Conservation (phyloP, 2,329 filamentous ascomycete species). For the Raffaelea ambrosiae region DNA sequence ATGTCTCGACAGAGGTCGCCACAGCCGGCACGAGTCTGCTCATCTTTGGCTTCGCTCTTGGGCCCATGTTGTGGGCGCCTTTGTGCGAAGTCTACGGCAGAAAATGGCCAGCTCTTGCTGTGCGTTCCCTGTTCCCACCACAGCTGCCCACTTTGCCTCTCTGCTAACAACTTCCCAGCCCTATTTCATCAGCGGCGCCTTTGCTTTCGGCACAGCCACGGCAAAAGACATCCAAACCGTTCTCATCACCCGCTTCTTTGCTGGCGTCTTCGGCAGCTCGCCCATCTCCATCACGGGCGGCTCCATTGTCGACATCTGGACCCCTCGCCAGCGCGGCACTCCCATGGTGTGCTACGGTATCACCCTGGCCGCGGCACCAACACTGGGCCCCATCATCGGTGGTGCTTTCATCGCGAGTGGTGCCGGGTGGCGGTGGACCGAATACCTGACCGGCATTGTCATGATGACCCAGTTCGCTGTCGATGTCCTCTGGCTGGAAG, state of each 20-base stretch:
- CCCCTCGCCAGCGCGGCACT: slow-evolving; percentile 49
- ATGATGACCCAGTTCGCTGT: slow-evolving; percentile 44
- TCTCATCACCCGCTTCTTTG: slow-evolving; percentile 56
- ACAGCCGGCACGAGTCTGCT: slow-evolving; percentile 38
- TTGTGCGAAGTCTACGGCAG: slow-evolving; percentile 52
- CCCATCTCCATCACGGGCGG: slow-evolving; percentile 63
- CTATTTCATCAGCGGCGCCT: slow-evolving; percentile 54
- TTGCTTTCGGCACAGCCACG: slow-evolving; percentile 55
- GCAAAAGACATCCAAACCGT: slow-evolving; percentile 59
- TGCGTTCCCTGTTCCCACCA: too few relatives aligned
- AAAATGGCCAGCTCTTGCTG: slow-evolving; percentile 41
- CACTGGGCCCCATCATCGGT: slow-evolving; percentile 42
- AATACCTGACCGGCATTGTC: slow-evolving; percentile 53
- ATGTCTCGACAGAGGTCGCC: slow-evolving; percentile 32
- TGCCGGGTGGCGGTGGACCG: slow-evolving; percentile 47
- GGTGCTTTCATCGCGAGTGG: slow-evolving; percentile 28
- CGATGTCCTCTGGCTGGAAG: slow-evolving; percentile 50
- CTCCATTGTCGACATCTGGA: slow-evolving; percentile 57
- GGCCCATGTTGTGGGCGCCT: slow-evolving; percentile 50
- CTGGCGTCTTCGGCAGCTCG: slow-evolving; percentile 53
- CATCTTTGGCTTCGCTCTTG: slow-evolving; percentile 43
- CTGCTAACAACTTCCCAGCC: slow-evolving; percentile 23
- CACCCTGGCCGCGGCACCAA: slow-evolving; percentile 54
- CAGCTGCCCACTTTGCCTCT: too few relatives aligned
- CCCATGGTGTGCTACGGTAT: slow-evolving; percentile 62